phyloP scores from a whole-genome alignment of 2,329 filamentous ascomycete species.

The Penicillium hesseltinei region DNA sequence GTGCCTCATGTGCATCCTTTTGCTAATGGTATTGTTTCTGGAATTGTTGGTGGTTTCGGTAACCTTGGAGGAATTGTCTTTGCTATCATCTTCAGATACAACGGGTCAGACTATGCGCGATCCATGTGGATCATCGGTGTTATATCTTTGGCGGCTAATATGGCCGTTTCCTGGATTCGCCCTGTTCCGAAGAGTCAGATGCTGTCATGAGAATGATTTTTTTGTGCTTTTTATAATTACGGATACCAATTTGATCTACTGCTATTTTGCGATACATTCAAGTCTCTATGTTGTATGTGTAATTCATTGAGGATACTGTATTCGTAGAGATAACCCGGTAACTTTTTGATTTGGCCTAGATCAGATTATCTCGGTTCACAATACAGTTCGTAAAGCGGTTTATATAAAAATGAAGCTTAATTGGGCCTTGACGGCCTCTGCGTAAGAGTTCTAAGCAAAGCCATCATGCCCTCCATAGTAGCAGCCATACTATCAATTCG shows the following conservation, averaged over 20 bases:
- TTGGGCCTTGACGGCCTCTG: no score
- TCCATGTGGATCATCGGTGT: constrained; percentile 80
- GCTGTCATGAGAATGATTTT: background rate
- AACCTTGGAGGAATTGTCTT: constrained; percentile 86
- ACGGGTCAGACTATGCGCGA: constrained; percentile 64
- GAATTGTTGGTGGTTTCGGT: constrained; percentile 73
- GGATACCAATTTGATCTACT: background rate
- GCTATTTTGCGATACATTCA: background rate
- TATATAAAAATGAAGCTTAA: no score
- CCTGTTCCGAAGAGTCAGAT: constrained; percentile 57
- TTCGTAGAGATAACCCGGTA: no score
- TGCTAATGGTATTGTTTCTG: constrained; percentile 77
- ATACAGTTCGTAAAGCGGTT: no score
- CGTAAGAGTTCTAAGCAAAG: no score
- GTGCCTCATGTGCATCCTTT: constrained; percentile 82
- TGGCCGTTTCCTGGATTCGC: constrained; percentile 63
- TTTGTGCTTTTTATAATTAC: background rate
- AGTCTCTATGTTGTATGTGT: background rate
- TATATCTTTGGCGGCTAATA: constrained; percentile 68
- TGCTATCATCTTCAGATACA: constrained; percentile 77
- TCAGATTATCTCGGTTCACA: no score
- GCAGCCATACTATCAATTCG: no score
- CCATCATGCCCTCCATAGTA: no score
- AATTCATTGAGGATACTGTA: no score
- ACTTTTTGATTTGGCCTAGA: no score